Percentiles rank a stretch among this genome's conserved stretches.
Evolutionary conservation across 331 rosid species (phyloP).

Genomic region (Pyrus hybrid): DNA sequence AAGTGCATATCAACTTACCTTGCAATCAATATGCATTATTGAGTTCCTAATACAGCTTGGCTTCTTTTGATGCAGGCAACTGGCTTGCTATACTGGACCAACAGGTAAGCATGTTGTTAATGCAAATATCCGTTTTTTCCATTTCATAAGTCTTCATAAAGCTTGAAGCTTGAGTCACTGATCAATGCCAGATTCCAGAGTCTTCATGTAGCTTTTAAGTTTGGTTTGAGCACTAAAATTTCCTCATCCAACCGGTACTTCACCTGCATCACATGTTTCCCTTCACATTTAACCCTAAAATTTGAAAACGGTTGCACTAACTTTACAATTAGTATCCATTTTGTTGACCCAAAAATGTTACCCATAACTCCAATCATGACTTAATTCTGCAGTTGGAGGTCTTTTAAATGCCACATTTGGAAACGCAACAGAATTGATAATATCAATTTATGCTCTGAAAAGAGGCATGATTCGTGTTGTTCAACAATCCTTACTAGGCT

Average conservation of each 20-base stretch:
- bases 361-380: neutral
- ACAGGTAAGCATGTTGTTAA: constrained; percentile 18
- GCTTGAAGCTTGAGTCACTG: neutral
- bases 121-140: neutral
- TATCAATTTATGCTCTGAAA: constrained; percentile 31
- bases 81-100: constrained; percentile 46
- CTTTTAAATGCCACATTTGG: constrained; percentile 50
- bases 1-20: neutral
- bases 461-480: constrained; percentile 39
- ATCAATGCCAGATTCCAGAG: neutral
- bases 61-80: constrained; percentile 32
- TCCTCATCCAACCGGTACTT: neutral
- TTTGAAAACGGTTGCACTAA: neutral
- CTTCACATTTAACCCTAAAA: neutral
- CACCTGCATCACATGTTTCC: neutral
- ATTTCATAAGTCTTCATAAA: neutral
- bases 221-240: too few species aligned
- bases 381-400: constrained; percentile 40
- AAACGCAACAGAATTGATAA: constrained; percentile 48
- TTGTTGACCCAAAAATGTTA: neutral
- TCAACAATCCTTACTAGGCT: constrained; percentile 44
- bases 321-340: neutral
- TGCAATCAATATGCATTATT: neutral
- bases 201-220: too few species aligned
- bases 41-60: constrained; percentile 9